Evolutionary conservation across 768 basidiomycete species (phyloP), one percentile per base, ranked within the genome.

Genomic region (Pleurotus giganteus): DNA sequence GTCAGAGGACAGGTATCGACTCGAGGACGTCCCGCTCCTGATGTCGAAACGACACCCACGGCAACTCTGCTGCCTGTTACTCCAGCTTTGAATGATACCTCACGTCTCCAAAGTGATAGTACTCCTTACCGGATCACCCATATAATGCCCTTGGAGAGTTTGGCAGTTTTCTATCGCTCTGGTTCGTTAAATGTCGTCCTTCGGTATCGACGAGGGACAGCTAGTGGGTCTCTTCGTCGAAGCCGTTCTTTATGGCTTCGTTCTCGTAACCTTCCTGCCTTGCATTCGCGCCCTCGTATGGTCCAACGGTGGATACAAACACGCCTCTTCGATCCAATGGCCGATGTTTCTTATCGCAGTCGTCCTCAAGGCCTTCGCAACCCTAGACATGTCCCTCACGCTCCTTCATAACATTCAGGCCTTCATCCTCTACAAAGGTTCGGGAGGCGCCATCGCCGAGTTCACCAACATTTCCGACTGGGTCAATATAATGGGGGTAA

Each of bases 341-440:
- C 28, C 44, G 4, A 56, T 58, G 59, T 32, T 60, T 12, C 11
- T 56, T 17, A 39, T 58, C n/a, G 49, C 57, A 13, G 13, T 60
- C 2, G 36, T 60, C 4, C 34, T 60, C 7, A 17, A 28, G 13
- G 8, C 39, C 3, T 41, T 60, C 27, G 47, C 54, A 7, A 58
- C 59, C 17, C 55, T 58, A 3, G 54, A 60, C 41, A 36, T 60
- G 21, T 41, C 54, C 3, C 32, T 58, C 3, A 42, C 37, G 12
- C 27, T 60, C 11, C 39, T 51, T 17, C 59, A 60, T 37, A 47
- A 43, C 26, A 55, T 60, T n/a, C 29, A 56, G 41, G 59, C 59
- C 3, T 60, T 60, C 44, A 49, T 58, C 15, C 53, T 47, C 21
- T 60, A 53, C 50, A 59, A 47, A 9, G 47, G 57, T 9, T 28